Conservation (phyloP, 2,329 filamentous ascomycete genomes). For the Colletotrichum plurivorum region DNA sequence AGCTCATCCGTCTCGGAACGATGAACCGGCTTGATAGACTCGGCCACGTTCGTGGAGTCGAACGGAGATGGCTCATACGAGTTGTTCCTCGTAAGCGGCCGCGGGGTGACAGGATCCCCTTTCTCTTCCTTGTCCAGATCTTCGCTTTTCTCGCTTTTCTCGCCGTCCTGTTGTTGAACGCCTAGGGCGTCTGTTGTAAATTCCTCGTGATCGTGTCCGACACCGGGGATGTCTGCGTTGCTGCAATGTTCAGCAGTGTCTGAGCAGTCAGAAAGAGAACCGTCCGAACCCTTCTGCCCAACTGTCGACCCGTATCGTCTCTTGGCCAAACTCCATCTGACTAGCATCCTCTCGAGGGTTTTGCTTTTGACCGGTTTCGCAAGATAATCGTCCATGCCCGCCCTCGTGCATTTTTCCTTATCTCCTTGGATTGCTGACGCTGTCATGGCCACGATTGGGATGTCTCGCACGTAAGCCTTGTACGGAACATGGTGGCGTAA, state of each 20-base stretch:
- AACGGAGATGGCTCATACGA: constrained; percentile 60
- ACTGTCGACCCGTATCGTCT: constrained; percentile 44
- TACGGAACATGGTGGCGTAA: constrained; percentile 79
- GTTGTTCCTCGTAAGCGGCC: constrained; percentile 54
- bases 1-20: constrained; percentile 56
- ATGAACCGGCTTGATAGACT: constrained; percentile 51
- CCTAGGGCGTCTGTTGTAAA: not conserved
- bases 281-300: constrained; percentile 8
- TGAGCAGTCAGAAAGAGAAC: constrained; percentile 60
- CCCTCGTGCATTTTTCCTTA: constrained; percentile 78
- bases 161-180: not conserved
- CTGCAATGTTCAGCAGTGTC: constrained; percentile 59
- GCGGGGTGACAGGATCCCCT: constrained; percentile 55
- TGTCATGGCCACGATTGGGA: constrained; percentile 87
- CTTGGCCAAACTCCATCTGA: constrained; percentile 72
- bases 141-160: not conserved
- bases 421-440: constrained; percentile 85
- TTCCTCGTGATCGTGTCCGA: constrained; percentile 38
- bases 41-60: constrained; percentile 49
- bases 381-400: constrained; percentile 84
- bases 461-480: constrained; percentile 69
- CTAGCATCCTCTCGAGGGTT: constrained; percentile 78
- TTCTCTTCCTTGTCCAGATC: constrained; percentile 25
- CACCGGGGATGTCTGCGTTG: constrained; percentile 56
- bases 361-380: constrained; percentile 80